phyloP scores from a whole-genome alignment of 345 rosid species.

The Citrus trifoliata region DNA sequence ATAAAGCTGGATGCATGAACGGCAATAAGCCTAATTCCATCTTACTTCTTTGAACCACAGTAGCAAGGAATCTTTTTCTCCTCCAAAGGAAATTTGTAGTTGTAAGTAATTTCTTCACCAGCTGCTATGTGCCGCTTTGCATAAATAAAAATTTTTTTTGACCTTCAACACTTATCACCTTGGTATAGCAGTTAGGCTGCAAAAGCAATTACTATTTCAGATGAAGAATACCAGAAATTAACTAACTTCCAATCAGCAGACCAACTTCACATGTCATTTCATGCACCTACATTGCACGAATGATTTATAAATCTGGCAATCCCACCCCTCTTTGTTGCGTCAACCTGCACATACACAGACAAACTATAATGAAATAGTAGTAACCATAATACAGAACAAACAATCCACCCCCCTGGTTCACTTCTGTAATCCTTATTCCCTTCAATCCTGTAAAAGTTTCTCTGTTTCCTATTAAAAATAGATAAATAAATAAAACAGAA shows the following conservation, averaged over 20 bases:
- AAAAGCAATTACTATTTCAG: constrained; percentile 22
- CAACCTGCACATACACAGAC: constrained; percentile 51
- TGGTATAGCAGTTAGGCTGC: constrained; percentile 99
- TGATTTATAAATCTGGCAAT: constrained; percentile 98
- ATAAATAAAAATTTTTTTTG: constrained; percentile 93
- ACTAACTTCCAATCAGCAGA: constrained; percentile 14
- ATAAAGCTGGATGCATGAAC: neutral
- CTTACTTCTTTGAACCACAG: constrained; percentile 95
- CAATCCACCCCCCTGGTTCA: too few species aligned
- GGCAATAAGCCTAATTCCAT: constrained; percentile 4
- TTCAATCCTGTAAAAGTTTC: too few species aligned
- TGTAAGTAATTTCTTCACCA: constrained; percentile 95
- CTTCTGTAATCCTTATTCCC: too few species aligned
- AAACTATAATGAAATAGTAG: constrained; percentile 6
- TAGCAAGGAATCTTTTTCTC: constrained; percentile 95
- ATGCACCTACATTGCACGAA: constrained; percentile 82
- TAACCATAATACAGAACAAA: neutral
- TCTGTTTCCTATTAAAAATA: too few species aligned
- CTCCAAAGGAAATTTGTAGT: constrained; percentile 96
- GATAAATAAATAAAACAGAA: neutral
- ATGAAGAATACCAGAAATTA: constrained; percentile 18
- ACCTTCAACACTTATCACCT: constrained; percentile 91
- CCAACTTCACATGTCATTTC: constrained; percentile 2
- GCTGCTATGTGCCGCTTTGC: constrained; percentile 78
- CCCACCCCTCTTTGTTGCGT: constrained; percentile 99